Conservation (phyloP, 805 yeast species). For the Sungouiella blattae region DNA sequence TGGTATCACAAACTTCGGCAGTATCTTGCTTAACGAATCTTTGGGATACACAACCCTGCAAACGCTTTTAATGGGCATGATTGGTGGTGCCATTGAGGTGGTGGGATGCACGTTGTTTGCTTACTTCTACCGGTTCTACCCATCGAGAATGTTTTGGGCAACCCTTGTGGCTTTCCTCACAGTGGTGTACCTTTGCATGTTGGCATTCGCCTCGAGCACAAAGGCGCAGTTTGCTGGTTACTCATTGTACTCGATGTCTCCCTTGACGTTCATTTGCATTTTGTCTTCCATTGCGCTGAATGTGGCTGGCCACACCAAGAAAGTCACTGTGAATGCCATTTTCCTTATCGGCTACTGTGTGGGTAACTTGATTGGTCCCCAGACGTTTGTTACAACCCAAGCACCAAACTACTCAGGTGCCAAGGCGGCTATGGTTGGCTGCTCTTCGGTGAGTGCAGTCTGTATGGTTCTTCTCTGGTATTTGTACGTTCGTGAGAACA, state of each 20-base stretch:
- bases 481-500: slow-evolving; percentile 33
- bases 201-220: slow-evolving; percentile 38
- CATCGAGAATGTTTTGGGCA: slow-evolving; percentile 30
- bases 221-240: slow-evolving; percentile 26
- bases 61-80: slow-evolving; percentile 43
- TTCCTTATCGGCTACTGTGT: slow-evolving; percentile 48
- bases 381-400: slow-evolving; percentile 40
- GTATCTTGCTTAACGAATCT: slow-evolving; percentile 40
- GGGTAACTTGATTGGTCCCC: slow-evolving; percentile 57
- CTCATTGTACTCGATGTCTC: slow-evolving; percentile 32
- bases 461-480: slow-evolving; percentile 23
- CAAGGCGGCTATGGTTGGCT: slow-evolving; percentile 37
- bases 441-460: slow-evolving; percentile 26
- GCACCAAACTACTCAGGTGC: slow-evolving; percentile 45
- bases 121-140: slow-evolving; percentile 19
- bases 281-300: slow-evolving; percentile 43
- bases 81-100: slow-evolving; percentile 47
- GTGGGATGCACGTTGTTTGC: slow-evolving; percentile 34
- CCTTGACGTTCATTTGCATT: slow-evolving; percentile 28
- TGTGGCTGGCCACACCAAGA: slow-evolving; percentile 57
- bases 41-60: slow-evolving; percentile 36
- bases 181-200: slow-evolving; percentile 29
- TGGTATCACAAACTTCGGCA: slow-evolving; percentile 48
- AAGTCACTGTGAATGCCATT: slow-evolving; percentile 43
- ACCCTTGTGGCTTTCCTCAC: slow-evolving; percentile 20